Evolutionary conservation across 2,329 filamentous ascomycete species (phyloP).

Genomic region (Colletotrichum sp.): DNA sequence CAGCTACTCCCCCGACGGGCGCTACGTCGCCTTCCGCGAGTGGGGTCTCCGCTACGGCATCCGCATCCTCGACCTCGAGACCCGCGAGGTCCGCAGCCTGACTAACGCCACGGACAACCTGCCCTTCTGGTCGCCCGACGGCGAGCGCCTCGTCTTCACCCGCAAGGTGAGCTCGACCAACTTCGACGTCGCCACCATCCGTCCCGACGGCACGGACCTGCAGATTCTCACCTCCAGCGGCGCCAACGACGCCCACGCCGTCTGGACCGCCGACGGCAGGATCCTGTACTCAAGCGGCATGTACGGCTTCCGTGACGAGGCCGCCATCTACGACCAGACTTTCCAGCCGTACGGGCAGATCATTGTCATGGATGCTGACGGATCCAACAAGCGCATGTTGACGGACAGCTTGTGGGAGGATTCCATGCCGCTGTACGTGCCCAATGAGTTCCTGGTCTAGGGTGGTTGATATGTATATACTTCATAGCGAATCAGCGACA

Average conservation of each 20-base stretch:
- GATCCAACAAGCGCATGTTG: constrained; percentile 5
- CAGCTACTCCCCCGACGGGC: not conserved
- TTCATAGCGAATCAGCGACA: not conserved
- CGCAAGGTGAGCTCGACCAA: constrained; percentile 3
- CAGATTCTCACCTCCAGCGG: not conserved
- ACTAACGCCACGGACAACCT: constrained; percentile 8
- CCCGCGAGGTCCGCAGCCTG: not conserved
- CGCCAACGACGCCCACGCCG: constrained; percentile 5
- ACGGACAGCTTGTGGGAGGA: constrained; percentile 26
- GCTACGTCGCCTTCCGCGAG: not conserved
- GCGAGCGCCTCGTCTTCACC: constrained; percentile 9
- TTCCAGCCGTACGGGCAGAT: constrained; percentile 11
- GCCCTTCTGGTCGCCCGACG: constrained; percentile 3
- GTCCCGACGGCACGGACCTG: not conserved
- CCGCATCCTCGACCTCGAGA: not conserved
- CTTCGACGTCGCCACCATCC: constrained; percentile 6
- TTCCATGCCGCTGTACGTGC: constrained; percentile 8
- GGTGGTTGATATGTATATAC: not conserved
- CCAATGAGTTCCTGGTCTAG: constrained; percentile 8
- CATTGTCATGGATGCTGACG: constrained; percentile 5
- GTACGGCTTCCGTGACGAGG: constrained; percentile 11
- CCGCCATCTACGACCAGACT: constrained; percentile 4
- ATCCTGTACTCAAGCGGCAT: constrained; percentile 10
- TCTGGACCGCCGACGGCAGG: not conserved
- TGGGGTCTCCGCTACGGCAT: constrained; percentile 12